These are phyloP conservation scores for Halophytophthora polymorphica DNA, from an alignment of 352 stramenopile genomes.

Conservation along the genomic window DNA sequence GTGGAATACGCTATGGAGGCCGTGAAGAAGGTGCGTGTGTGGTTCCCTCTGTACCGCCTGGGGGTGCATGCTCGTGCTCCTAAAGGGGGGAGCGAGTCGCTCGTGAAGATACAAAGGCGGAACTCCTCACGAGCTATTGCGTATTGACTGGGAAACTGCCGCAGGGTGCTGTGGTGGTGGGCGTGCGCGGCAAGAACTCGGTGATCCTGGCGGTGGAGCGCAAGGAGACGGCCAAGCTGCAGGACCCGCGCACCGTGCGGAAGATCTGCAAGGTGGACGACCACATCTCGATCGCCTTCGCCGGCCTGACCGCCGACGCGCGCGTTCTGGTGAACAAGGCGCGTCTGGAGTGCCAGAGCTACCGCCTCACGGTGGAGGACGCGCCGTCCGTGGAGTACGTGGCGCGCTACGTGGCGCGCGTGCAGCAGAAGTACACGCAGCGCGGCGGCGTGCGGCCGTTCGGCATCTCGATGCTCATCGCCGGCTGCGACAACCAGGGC, in stretches of 20 bases:
- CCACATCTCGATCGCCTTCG: constrained; percentile 97
- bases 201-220: constrained; percentile 93
- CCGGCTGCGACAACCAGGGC: constrained; percentile 91
- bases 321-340: constrained; percentile 97
- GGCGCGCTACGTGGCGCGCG: constrained; percentile 94
- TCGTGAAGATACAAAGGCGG: background rate
- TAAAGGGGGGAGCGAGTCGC: background rate
- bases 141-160: background rate
- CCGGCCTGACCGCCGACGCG: constrained; percentile 97
- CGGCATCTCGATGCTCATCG: constrained; percentile 97
- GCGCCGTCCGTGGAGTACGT: constrained; percentile 96
- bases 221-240: constrained; percentile 89
- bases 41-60: background rate
- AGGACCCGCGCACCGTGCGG: constrained; percentile 97
- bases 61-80: background rate
- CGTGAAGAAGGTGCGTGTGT: constrained; percentile 88
- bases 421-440: constrained; percentile 99
- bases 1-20: constrained; percentile 99
- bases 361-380: constrained; percentile 96
- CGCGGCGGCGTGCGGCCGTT: constrained; percentile 97
- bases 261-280: constrained; percentile 99
- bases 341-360: constrained; percentile 97
- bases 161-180: constrained; percentile 95
- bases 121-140: background rate
- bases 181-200: constrained; percentile 94